phyloP scores from a whole-genome alignment of 2,329 filamentous ascomycete genomes.

The Aspergillus jensenii region DNA sequence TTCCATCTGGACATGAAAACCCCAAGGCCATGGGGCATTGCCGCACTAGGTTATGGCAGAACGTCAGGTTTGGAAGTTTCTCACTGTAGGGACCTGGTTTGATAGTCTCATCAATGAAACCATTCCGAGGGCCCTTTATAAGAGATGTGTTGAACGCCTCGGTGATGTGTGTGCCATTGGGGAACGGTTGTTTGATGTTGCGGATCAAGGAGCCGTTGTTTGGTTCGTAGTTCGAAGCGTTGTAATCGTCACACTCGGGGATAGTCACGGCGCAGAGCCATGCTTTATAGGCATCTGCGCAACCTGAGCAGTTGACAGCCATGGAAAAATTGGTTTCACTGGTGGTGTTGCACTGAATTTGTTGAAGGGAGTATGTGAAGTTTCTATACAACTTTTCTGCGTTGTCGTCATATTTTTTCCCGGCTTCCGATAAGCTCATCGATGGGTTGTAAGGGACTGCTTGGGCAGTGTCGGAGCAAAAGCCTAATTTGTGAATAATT shows the following conservation, averaged over 20 bases:
- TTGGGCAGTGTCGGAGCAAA: conserved; percentile 87
- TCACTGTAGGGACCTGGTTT: conserved; percentile 91
- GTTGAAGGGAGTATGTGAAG: conserved; percentile 78
- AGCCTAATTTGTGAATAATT: conserved; percentile 80
- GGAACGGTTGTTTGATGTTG: conserved; percentile 69
- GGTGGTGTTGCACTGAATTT: conserved; percentile 80
- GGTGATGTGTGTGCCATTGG: conserved; percentile 63
- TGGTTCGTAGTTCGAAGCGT: conserved; percentile 25
- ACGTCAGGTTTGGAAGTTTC: conserved; percentile 79
- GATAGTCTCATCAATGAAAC: conserved; percentile 68
- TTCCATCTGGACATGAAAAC: conserved; percentile 69
- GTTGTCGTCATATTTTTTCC: conserved; percentile 73
- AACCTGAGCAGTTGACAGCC: conserved; percentile 72
- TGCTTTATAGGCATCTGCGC: conserved; percentile 77
- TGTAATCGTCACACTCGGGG: conserved; percentile 86
- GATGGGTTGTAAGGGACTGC: conserved; percentile 82
- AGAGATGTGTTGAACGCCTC: conserved; percentile 34
- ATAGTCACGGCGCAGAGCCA: conserved; percentile 96
- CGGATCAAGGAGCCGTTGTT: conserved; percentile 63
- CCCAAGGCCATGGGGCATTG: conserved; percentile 75
- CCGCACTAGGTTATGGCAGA: conserved; percentile 83
- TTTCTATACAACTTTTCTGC: conserved; percentile 69
- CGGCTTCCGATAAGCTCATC: conserved; percentile 61
- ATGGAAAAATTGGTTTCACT: conserved; percentile 77
- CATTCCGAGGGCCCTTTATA: conserved; percentile 64